Evolutionary conservation across 1,139 yeast genomes (phyloP), one percentile per base, ranked within the genome.

Genomic region (Sugiyamaella castrensis): DNA sequence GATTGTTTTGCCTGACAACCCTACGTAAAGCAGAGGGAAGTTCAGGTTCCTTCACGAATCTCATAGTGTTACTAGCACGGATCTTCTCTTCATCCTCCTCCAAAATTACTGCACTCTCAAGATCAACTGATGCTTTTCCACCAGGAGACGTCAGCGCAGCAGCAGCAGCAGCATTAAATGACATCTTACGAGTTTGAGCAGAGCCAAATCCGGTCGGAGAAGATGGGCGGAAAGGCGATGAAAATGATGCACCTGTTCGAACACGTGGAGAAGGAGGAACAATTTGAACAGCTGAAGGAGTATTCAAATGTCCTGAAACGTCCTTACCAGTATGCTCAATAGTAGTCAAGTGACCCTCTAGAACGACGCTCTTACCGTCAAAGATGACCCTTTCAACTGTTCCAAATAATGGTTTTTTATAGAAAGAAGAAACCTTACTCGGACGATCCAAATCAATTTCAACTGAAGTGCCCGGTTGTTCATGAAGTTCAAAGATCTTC

Each of bases 341-440:
- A 46, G 77, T 75, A 55, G 85, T 74, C 45, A 87, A 71, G 52
- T 78, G 78, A 58, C 96, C 96, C 66, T 91, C 96, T 59, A 89
- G 77, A 57, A 88, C 84, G 53, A 84, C 87, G 50, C 96, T 86
- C 66, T 83, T 83, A 55, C 81, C 84, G 58, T 82, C 81, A 67
- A 87, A 75, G 56, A 83, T 77, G 47, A 92, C 98, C 67, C 98
- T 81, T 70, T 88, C 96, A 62, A 92, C 84, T 58, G 87, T 82
- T 55, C 97, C 98, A 55, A 72, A 75, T 37, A 46, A 35, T 24
- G 47, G 47, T 27, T 43, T 43, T 48, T 83, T 72, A 78, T 81
- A 80, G 51, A 74, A 61, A 40, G 70, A 60, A 37, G 72, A 57
- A 55, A 77, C 73, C 27, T 76, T 65, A 53, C 74, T 72, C 32